Conservation (phyloP, 2,329 filamentous ascomycete species). For the Chrysoporthe cubensis region DNA sequence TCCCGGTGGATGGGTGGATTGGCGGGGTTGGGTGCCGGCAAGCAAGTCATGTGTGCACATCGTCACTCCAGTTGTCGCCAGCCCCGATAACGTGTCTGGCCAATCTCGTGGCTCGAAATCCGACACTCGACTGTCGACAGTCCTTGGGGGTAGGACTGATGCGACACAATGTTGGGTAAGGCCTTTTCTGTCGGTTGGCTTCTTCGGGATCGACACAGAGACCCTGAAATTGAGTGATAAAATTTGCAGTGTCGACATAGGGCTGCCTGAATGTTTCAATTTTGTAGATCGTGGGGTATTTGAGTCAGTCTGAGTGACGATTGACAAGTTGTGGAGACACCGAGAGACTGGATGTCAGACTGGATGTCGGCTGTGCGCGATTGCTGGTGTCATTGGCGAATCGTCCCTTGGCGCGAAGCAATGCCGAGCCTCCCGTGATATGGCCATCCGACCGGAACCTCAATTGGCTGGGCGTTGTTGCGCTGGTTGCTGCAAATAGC, state of each 20-base stretch:
- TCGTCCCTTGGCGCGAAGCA: background rate
- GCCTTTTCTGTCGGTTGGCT: too few species aligned
- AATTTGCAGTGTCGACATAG: background rate
- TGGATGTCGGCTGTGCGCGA: background rate
- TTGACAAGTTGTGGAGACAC: slow-evolving; percentile 4
- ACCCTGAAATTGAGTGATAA: too few species aligned
- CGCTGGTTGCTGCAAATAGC: background rate
- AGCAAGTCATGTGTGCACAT: background rate
- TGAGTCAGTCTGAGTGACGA: slow-evolving; percentile 3
- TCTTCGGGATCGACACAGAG: too few species aligned
- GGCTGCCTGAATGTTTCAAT: background rate
- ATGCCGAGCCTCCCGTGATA: background rate
- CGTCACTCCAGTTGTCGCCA: background rate
- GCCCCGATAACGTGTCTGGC: too few species aligned
- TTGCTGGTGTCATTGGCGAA: background rate
- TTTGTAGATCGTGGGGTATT: slow-evolving; percentile 7
- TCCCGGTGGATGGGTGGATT: background rate
- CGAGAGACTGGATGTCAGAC: background rate
- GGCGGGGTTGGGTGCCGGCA: background rate
- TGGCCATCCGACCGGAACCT: background rate
- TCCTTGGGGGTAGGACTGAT: too few species aligned
- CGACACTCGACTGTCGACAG: too few species aligned
- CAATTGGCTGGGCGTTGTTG: background rate
- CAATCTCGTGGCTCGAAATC: too few species aligned
- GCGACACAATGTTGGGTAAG: too few species aligned